These are phyloP conservation scores for Cyclotella sp. DNA, from an alignment of 108 stramenopile species.

Conservation along the genomic window DNA sequence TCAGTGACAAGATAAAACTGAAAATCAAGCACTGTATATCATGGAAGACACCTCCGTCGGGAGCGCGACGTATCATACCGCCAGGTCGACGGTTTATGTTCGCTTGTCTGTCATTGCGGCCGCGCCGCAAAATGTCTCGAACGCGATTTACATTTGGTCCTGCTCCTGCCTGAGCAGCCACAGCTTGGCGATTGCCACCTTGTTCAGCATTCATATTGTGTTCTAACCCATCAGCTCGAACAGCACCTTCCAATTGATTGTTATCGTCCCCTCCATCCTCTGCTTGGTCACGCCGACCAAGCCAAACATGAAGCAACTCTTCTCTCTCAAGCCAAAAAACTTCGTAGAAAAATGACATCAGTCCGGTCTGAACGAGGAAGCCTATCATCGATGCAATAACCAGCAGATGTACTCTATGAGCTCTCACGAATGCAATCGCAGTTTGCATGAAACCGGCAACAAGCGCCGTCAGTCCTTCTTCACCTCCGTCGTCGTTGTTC, in stretches of 20 bases:
- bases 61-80: conserved; percentile 31
- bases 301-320: conserved; percentile 35
- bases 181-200: background rate
- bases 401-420: conserved; percentile 33
- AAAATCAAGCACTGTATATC: conserved; percentile 45
- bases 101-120: conserved; percentile 3
- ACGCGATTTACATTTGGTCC: conserved; percentile 8
- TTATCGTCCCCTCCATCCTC: background rate
- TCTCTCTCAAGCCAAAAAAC: conserved; percentile 49
- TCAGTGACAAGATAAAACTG: conserved; percentile 48
- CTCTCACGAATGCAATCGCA: conserved; percentile 22
- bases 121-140: background rate
- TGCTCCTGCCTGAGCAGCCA: background rate
- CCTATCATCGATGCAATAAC: conserved; percentile 32
- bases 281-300: conserved; percentile 18
- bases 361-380: conserved; percentile 40
- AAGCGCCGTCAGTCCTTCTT: background rate
- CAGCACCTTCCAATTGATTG: conserved; percentile 1
- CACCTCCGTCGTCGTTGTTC: conserved; percentile 7
- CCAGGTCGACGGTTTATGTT: conserved; percentile 3
- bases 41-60: conserved; percentile 42
- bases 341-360: conserved; percentile 49
- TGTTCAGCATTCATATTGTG: too few relatives aligned
- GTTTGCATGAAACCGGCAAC: background rate
- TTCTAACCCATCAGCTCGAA: conserved; percentile 1